Conservation (phyloP, 2,329 filamentous ascomycete genomes). For the Aspergillus sp. region DNA sequence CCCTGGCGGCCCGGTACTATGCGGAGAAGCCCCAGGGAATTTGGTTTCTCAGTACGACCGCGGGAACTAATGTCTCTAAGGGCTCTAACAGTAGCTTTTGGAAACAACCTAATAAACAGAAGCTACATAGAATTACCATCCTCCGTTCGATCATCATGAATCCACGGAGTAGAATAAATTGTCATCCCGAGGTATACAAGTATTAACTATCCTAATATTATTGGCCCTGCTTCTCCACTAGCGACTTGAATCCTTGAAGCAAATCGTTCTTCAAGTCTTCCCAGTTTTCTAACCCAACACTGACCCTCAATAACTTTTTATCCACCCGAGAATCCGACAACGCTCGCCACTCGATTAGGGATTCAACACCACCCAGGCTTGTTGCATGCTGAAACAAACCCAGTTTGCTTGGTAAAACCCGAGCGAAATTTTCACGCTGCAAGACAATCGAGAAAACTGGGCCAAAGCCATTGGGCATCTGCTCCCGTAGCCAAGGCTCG, state of each 20-base stretch:
- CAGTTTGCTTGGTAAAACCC: conserved; percentile 72
- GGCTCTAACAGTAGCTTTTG: too few species aligned
- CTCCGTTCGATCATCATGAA: too few species aligned
- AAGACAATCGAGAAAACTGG: conserved; percentile 79
- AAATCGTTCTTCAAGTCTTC: conserved; percentile 81
- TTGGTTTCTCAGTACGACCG: too few species aligned
- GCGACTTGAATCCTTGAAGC: conserved; percentile 58
- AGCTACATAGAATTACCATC: too few species aligned
- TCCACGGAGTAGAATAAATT: too few species aligned
- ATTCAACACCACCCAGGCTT: conserved; percentile 89
- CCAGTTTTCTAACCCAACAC: conserved; percentile 80
- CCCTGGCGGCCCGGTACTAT: too few species aligned
- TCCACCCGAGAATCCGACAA: conserved; percentile 79
- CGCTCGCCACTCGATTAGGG: conserved; percentile 90
- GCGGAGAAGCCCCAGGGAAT: too few species aligned
- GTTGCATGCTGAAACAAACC: conserved; percentile 90
- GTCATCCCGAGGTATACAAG: too few species aligned
- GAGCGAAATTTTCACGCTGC: conserved; percentile 60
- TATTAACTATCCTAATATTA: not conserved
- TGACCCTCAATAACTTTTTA: conserved; percentile 71
- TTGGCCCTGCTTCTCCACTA: not conserved
- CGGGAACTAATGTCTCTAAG: too few species aligned
- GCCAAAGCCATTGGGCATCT: conserved; percentile 90
- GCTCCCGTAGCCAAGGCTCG: conserved; percentile 70
- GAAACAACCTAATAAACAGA: too few species aligned